Evolutionary conservation across 768 basidiomycete genomes (phyloP), one percentile per base, ranked within the genome.

Genomic region (Phlebiopsis flavidoalba): DNA sequence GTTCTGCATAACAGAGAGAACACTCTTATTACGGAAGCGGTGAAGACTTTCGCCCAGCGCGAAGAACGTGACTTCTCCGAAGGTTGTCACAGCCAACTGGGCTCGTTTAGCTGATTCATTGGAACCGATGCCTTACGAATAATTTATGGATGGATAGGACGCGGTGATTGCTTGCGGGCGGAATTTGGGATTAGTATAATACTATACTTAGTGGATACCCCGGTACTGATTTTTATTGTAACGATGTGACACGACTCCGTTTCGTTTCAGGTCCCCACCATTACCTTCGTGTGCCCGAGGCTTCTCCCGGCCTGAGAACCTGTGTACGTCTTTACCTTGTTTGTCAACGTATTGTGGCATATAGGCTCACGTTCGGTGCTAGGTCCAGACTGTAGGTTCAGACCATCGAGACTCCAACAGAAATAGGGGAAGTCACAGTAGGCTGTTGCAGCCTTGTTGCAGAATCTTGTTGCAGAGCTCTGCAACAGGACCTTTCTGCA

Each of bases 1-100:
- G 88, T 98, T 40, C 76, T 96, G 49, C 94, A 97, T 72, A 94
- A 95, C 64, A 80, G 89, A 58, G 95, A 97, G 75, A 92, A 93
- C 65, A 81, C 89, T 0, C 79, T 95, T 37, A 74, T 95, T 26
- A 89, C 89, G 0, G 79, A 87, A 62, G 77, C 88, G 1, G 85
- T 88, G 61, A 86, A 91, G 71, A 74, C 76, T 0, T 91, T 95
- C 71, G 85, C 87, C 2, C 79, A 79, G 55, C n/a, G n/a, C n/a
- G 89, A 91, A 58, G 92, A 95, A 68, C 82, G 81, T 52, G 82
- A 80, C 53, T 93, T 86, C 67, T 74, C 83, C 0, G 83, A 88
- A 66, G 81, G 71, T n/a, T 50, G 80, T 89, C 5, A 73, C 82
- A 26, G 76, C 77, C 53, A 88, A 90, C 59, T 98, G 95, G 95